These are phyloP conservation scores for Solanum peruvianum DNA, from an alignment of 257 asterid species.

Conservation along the genomic window DNA sequence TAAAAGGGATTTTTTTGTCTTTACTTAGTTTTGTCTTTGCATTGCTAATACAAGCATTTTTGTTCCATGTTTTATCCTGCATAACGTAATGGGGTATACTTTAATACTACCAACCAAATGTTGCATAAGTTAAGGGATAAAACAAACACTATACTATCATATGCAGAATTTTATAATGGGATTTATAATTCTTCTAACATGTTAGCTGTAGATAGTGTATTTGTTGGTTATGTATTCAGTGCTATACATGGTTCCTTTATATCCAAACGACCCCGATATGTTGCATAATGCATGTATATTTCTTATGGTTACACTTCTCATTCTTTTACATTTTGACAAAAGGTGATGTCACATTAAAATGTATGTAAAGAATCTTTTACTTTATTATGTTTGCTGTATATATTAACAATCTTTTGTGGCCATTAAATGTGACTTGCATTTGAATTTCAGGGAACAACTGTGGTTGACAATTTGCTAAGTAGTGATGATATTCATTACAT, in stretches of 20 bases:
- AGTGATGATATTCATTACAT: conserved; percentile 91
- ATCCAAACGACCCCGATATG: neutral
- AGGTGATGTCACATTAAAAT: neutral
- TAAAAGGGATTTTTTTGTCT: neutral
- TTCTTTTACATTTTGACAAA: neutral
- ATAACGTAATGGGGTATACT: neutral
- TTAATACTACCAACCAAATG: neutral
- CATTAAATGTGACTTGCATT: neutral
- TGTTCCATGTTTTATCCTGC: neutral
- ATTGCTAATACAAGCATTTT: neutral
- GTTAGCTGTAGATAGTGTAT: neutral
- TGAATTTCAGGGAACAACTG: conserved; percentile 64
- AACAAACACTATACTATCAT: neutral
- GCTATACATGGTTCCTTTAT: neutral
- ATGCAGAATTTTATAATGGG: neutral
- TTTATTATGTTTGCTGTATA: neutral
- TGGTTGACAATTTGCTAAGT: conserved; percentile 75
- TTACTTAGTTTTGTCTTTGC: neutral
- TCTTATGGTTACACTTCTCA: neutral
- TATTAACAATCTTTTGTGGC: neutral
- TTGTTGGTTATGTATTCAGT: neutral
- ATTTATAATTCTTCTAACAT: neutral
- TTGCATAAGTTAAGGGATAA: neutral
- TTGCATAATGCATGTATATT: neutral
- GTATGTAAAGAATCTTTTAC: neutral